Evolutionary conservation across 148 eudicot species (phyloP).

Genomic region (Dianthus caryophyllus): DNA sequence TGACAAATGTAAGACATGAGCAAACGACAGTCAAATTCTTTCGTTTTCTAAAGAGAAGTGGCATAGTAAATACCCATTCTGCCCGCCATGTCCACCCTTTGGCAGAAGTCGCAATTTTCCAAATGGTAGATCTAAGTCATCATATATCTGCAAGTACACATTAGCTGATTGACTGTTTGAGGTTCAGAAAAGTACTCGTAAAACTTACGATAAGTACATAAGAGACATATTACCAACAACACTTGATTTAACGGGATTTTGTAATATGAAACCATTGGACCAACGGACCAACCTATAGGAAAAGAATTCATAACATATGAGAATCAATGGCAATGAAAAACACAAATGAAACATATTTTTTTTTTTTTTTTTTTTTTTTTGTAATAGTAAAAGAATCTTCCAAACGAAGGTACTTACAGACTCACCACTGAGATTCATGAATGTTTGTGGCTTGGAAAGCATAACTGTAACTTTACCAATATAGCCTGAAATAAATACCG

Average conservation of each 20-base stretch:
- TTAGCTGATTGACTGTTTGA: slow-evolving; percentile 12
- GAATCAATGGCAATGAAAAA: slow-evolving; percentile 3
- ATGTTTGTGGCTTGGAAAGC: slow-evolving; percentile 94
- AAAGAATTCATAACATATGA: slow-evolving; percentile 11
- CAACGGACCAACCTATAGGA: slow-evolving; percentile 88
- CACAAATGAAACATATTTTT: not conserved
- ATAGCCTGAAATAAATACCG: slow-evolving; percentile 39
- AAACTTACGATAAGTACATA: slow-evolving; percentile 8
- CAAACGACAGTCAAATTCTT: too few species aligned
- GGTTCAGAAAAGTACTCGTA: not conserved
- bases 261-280: slow-evolving; percentile 75
- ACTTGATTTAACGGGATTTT: slow-evolving; percentile 96
- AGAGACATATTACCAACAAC: slow-evolving; percentile 58
- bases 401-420: slow-evolving; percentile 79
- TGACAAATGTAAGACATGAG: not conserved
- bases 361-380: too few species aligned
- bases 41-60: too few species aligned
- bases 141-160: slow-evolving; percentile 60
- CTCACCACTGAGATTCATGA: slow-evolving; percentile 96
- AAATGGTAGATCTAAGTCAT: slow-evolving; percentile 91
- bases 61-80: slow-evolving; percentile 65
- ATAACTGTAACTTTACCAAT: slow-evolving; percentile 75
- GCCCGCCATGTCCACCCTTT: slow-evolving; percentile 99
- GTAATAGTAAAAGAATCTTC: slow-evolving; percentile 8
- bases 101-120: slow-evolving; percentile 82